Conservation (phyloP, 306 rosid genomes). For the Casuarina glauca region DNA sequence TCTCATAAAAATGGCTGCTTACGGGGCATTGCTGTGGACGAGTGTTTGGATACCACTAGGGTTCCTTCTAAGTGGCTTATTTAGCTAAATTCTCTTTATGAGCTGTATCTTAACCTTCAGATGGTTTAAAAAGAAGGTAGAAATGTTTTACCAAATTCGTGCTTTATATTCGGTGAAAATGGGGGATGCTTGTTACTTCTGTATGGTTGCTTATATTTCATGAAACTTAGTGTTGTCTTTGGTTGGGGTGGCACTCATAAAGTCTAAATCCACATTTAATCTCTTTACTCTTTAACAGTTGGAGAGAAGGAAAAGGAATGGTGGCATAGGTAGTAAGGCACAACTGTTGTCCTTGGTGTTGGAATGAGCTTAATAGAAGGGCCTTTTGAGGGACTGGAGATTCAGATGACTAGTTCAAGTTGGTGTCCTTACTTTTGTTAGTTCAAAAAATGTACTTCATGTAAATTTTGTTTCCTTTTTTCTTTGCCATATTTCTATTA, state of each 20-base stretch:
- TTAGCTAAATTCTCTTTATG: background rate
- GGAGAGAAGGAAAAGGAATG: background rate
- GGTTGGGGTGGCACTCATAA: background rate
- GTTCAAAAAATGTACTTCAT: too few relatives aligned
- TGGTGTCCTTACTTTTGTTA: too few relatives aligned
- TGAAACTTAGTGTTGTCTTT: background rate
- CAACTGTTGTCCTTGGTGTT: background rate
- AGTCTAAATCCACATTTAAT: background rate
- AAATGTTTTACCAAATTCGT: background rate
- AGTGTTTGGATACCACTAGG: background rate
- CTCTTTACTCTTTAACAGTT: background rate
- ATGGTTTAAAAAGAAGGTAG: background rate
- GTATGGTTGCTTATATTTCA: background rate
- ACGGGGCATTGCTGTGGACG: background rate
- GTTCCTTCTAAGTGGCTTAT: background rate
- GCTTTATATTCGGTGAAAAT: background rate
- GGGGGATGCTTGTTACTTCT: background rate
- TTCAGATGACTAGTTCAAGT: background rate
- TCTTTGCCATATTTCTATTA: too few relatives aligned
- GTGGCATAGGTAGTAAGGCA: background rate
- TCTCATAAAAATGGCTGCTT: background rate
- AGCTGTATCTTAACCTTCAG: background rate
- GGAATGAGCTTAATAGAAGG: background rate
- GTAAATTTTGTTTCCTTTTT: too few relatives aligned
- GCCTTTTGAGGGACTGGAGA: background rate